Conservation (phyloP, 163 green algal genomes). For the Volvox carteri region DNA sequence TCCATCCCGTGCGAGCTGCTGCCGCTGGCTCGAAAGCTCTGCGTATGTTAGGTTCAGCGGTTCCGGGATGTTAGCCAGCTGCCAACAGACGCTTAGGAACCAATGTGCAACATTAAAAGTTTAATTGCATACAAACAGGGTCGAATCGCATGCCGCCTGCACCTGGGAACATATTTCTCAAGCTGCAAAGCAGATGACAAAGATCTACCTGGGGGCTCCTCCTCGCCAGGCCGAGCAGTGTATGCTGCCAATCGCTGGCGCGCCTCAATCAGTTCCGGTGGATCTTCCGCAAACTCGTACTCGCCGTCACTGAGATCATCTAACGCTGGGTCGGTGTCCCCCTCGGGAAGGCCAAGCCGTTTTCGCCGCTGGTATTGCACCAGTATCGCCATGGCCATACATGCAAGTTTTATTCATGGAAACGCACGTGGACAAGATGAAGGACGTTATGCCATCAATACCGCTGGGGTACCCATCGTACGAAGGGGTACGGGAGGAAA, state of each 20-base stretch:
- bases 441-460: too few relatives aligned
- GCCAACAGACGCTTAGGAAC: background rate
- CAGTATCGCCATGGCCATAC: too few relatives aligned
- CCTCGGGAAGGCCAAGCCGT: constrained; percentile 77
- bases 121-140: background rate
- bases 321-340: constrained; percentile 86
- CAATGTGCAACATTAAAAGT: background rate
- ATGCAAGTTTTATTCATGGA: too few relatives aligned
- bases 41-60: background rate
- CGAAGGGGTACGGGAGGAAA: too few relatives aligned
- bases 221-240: constrained; percentile 61
- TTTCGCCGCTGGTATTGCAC: constrained; percentile 71
- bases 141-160: too few relatives aligned
- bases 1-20: constrained; percentile 32
- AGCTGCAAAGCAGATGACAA: too few relatives aligned
- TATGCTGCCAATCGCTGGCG: constrained; percentile 72
- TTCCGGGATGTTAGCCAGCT: background rate
- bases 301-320: constrained; percentile 72
- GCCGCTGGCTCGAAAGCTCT: constrained; percentile 32
- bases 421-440: too few relatives aligned
- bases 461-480: too few relatives aligned
- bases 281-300: constrained; percentile 75
- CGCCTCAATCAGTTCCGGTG: constrained; percentile 79
- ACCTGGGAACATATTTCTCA: too few relatives aligned
- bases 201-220: constrained; percentile 71